These are phyloP conservation scores for Xylaria intraflava DNA, from an alignment of 495 filamentous ascomycete species.

Conservation along the genomic window DNA sequence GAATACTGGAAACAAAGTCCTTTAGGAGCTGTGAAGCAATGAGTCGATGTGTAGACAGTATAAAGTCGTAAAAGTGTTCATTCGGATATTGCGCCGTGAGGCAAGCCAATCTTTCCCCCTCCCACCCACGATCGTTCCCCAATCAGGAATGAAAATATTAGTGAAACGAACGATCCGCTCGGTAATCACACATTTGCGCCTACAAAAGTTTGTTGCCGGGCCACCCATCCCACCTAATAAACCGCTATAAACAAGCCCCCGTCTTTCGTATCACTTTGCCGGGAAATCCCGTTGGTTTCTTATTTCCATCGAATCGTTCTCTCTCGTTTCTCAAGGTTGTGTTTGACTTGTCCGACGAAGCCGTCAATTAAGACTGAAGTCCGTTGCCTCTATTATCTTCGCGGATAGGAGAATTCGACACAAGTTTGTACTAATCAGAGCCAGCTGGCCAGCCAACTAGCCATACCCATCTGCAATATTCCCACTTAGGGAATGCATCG, in stretches of 20 bases:
- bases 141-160: conserved; percentile 16
- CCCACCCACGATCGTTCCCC: conserved; percentile 11
- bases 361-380: neutral
- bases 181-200: conserved; percentile 12
- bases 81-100: conserved; percentile 25
- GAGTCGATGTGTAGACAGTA: neutral
- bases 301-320: neutral
- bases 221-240: conserved; percentile 18
- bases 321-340: neutral
- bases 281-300: neutral
- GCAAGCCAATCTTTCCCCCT: conserved; percentile 27
- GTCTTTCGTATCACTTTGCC: neutral
- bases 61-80: conserved; percentile 16
- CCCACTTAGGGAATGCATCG: neutral
- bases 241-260: neutral
- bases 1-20: neutral
- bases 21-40: neutral
- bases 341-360: neutral
- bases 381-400: neutral
- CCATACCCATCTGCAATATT: neutral
- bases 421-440: neutral
- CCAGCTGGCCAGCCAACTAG: conserved; percentile 1
- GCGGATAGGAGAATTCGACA: neutral
- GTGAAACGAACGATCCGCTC: conserved; percentile 13
- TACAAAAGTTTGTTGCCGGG: conserved; percentile 19